Evolutionary conservation across 2,329 filamentous ascomycete species (phyloP).

Genomic region (Periconia macrospinosa): DNA sequence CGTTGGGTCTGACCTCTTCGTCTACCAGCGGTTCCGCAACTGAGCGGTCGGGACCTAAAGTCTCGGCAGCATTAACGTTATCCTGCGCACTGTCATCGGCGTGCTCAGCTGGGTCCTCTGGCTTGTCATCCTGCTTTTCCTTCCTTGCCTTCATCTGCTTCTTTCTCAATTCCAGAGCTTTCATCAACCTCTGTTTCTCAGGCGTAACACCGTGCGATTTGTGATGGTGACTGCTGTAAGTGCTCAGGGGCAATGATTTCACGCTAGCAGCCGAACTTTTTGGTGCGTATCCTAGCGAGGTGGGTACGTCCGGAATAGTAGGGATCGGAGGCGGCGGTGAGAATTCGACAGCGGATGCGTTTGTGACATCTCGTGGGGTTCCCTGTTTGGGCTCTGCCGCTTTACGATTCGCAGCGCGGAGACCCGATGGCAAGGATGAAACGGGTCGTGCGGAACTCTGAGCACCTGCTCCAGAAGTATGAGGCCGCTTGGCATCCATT

Average conservation of each 20-base stretch:
- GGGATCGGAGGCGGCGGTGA: slow-evolving; percentile 38
- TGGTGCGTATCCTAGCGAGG: slow-evolving; percentile 41
- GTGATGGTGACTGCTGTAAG: slow-evolving; percentile 29
- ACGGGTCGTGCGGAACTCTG: slow-evolving; percentile 64
- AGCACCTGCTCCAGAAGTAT: slow-evolving; percentile 56
- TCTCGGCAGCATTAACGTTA: slow-evolving; percentile 3
- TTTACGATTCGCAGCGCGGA: slow-evolving; percentile 57
- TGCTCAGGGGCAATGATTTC: slow-evolving; percentile 49
- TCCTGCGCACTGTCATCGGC: slow-evolving; percentile 14
- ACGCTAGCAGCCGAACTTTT: slow-evolving; percentile 42
- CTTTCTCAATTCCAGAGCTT: slow-evolving; percentile 86
- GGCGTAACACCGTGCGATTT: slow-evolving; percentile 68
- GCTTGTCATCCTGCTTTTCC: slow-evolving; percentile 25
- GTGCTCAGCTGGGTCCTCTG: slow-evolving; percentile 4
- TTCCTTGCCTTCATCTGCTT: slow-evolving; percentile 64
- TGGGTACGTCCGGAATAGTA: slow-evolving; percentile 36
- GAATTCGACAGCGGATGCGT: slow-evolving; percentile 31
- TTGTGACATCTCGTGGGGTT: slow-evolving; percentile 37
- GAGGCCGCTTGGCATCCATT: slow-evolving; percentile 63
- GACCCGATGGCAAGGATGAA: slow-evolving; percentile 77
- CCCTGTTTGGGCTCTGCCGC: slow-evolving; percentile 34
- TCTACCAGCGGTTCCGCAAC: slow-evolving; percentile 1
- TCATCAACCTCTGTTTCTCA: slow-evolving; percentile 91
- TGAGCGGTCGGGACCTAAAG: background rate
- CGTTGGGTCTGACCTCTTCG: slow-evolving; percentile 4